These are phyloP conservation scores for Trichocomaceae sp. DNA, from an alignment of 2,329 filamentous ascomycete genomes.

Conservation along the genomic window DNA sequence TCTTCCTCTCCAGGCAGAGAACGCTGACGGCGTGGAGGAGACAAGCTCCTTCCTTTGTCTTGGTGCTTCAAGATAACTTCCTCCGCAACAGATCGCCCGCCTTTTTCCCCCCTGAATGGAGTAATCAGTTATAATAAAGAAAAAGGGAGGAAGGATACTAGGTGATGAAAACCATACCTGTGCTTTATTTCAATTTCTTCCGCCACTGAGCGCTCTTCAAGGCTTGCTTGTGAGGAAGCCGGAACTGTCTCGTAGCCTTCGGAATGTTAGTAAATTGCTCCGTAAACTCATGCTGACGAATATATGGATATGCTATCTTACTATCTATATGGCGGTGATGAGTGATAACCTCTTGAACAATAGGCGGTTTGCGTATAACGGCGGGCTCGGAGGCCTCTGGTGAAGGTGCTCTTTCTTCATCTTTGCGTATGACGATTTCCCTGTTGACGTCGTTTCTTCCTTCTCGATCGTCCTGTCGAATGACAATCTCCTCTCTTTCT, in stretches of 20 bases:
- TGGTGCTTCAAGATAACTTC: constrained; percentile 54
- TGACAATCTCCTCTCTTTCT: constrained; percentile 29
- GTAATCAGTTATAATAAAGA: not conserved
- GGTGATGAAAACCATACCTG: constrained; percentile 32
- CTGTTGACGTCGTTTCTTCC: constrained; percentile 23
- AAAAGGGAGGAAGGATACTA: not conserved
- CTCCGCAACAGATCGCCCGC: constrained; percentile 45
- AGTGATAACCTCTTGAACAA: constrained; percentile 83
- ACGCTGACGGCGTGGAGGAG: constrained; percentile 29
- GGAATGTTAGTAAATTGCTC: constrained; percentile 5
- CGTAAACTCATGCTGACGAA: not conserved
- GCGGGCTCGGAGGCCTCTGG: constrained; percentile 49
- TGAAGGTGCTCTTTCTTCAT: constrained; percentile 32
- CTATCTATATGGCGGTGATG: constrained; percentile 84
- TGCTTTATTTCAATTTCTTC: constrained; percentile 52
- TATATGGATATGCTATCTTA: constrained; percentile 44
- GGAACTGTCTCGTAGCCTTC: constrained; percentile 23
- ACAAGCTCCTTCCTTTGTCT: constrained; percentile 33
- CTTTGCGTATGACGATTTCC: constrained; percentile 37
- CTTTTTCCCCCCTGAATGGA: constrained; percentile 29
- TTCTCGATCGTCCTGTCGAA: constrained; percentile 26
- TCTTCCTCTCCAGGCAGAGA: constrained; percentile 15
- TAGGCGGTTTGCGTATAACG: constrained; percentile 67
- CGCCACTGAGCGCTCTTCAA: constrained; percentile 20
- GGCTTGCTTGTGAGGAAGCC: constrained; percentile 18